Evolutionary conservation across 176 grass and related monocot species (phyloP).

Genomic region (Sorghum bicolor): DNA sequence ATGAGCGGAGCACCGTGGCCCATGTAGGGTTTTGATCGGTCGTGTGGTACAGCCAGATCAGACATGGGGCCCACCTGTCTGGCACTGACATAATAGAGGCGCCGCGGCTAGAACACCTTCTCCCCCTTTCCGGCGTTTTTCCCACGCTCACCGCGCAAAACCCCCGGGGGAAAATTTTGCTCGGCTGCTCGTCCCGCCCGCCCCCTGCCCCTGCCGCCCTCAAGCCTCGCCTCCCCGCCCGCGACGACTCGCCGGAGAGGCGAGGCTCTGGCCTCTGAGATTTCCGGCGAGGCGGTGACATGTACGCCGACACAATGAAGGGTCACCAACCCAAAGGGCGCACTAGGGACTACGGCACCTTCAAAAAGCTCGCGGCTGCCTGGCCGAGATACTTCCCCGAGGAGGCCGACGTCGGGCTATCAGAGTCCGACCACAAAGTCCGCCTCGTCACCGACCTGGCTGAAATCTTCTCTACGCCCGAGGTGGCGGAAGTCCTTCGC

Average conservation of each 20-base stretch:
- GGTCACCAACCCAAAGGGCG: not conserved
- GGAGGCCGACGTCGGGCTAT: slow-evolving; percentile 21
- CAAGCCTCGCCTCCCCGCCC: not conserved
- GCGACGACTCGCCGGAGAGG: not conserved
- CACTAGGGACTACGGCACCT: not conserved
- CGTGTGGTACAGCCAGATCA: not conserved
- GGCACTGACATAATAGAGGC: not conserved
- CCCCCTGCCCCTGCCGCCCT: not conserved
- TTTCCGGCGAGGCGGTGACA: not conserved
- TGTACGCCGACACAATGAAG: slow-evolving; percentile 35
- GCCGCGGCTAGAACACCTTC: too few species aligned
- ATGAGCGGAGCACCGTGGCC: not conserved
- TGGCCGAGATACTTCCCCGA: slow-evolving; percentile 55
- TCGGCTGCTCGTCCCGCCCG: not conserved
- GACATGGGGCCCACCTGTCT: not conserved
- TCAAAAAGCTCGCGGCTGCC: not conserved
- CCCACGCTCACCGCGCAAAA: not conserved
- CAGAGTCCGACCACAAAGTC: slow-evolving; percentile 30
- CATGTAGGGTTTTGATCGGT: not conserved
- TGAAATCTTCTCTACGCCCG: slow-evolving; percentile 21
- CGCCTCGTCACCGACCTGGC: slow-evolving; percentile 33
- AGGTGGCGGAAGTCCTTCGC: slow-evolving; percentile 21
- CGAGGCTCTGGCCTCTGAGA: not conserved
- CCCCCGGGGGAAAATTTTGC: not conserved
- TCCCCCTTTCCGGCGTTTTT: not conserved